Percentiles rank a stretch among this genome's conserved stretches.
These are phyloP conservation scores for Coemansia sp. DNA, from an alignment of 192 early-diverging fungal genomes.

Conservation along the genomic window DNA sequence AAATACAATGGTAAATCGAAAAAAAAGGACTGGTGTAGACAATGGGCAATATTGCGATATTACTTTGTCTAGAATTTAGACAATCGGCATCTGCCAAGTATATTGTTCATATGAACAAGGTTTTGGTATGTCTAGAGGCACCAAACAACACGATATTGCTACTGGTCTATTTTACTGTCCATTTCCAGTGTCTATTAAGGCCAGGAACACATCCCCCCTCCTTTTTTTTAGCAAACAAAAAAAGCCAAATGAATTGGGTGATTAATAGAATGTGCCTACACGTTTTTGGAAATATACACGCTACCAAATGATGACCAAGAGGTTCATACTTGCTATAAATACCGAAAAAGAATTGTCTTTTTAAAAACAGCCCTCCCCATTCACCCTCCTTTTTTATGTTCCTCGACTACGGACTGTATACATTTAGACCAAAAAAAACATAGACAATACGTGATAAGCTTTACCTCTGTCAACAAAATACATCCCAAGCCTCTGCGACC, in stretches of 20 bases:
- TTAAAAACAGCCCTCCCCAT: neutral
- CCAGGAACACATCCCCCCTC: slow-evolving; percentile 3
- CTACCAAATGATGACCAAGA: slow-evolving; percentile 7
- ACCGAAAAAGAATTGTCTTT: slow-evolving; percentile 1
- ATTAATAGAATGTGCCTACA: neutral
- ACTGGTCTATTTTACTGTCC: slow-evolving; percentile 1
- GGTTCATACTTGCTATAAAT: neutral
- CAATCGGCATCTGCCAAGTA: neutral
- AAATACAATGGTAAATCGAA: neutral
- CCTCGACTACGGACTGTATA: neutral
- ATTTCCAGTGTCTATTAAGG: neutral
- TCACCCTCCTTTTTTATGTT: neutral
- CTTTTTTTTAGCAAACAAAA: slow-evolving; percentile 1
- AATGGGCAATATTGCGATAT: neutral
- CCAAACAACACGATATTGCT: neutral
- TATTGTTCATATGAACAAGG: neutral
- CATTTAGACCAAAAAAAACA: neutral
- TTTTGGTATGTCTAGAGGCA: neutral
- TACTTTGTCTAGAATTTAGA: neutral
- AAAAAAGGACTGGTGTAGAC: neutral
- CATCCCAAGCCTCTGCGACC: neutral
- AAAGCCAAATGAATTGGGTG: slow-evolving; percentile 4
- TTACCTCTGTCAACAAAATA: neutral
- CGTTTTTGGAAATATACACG: neutral
- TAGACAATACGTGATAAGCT: neutral